Percentiles rank a stretch among this genome's conserved stretches.
These are phyloP conservation scores for Leucosporidium scottii DNA, from an alignment of 768 basidiomycete species.

Conservation along the genomic window DNA sequence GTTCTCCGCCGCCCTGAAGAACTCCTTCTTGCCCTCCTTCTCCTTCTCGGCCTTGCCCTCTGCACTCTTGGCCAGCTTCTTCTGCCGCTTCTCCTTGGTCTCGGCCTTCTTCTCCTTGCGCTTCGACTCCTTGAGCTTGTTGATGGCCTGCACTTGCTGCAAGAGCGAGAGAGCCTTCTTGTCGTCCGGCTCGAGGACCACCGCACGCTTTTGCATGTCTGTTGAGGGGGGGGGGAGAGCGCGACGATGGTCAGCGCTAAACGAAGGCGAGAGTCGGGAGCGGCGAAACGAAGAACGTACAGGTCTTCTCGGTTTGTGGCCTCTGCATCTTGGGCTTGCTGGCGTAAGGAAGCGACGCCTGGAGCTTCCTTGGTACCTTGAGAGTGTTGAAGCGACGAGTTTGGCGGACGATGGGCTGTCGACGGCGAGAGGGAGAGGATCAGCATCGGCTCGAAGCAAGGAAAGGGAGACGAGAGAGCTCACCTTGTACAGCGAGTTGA, in stretches of 20 bases:
- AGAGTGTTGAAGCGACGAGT: slow-evolving; percentile 85
- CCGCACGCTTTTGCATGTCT: slow-evolving; percentile 83
- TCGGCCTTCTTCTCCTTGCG: slow-evolving; percentile 83
- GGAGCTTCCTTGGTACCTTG: slow-evolving; percentile 79
- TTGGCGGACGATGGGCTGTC: slow-evolving; percentile 60
- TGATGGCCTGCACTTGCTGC: slow-evolving; percentile 85
- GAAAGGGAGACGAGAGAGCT: slow-evolving; percentile 13
- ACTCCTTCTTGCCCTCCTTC: slow-evolving; percentile 27
- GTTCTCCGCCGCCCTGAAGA: slow-evolving; percentile 6
- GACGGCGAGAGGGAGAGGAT: background rate
- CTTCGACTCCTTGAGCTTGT: slow-evolving; percentile 75
- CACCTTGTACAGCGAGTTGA: slow-evolving; percentile 81
- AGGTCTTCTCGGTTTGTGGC: slow-evolving; percentile 51
- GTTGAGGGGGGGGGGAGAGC: background rate
- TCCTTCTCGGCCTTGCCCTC: slow-evolving; percentile 20
- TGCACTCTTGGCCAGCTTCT: slow-evolving; percentile 53
- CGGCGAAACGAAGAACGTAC: background rate
- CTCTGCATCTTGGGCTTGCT: slow-evolving; percentile 81
- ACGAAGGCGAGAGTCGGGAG: no score
- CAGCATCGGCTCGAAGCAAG: background rate
- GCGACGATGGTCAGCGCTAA: no score
- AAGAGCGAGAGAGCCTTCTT: slow-evolving; percentile 81
- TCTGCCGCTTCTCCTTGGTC: slow-evolving; percentile 63
- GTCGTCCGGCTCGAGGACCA: slow-evolving; percentile 92
- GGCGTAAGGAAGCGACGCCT: slow-evolving; percentile 80